phyloP scores from a whole-genome alignment of 2,329 filamentous ascomycete genomes.

The Cercospora zeae-maydis region DNA sequence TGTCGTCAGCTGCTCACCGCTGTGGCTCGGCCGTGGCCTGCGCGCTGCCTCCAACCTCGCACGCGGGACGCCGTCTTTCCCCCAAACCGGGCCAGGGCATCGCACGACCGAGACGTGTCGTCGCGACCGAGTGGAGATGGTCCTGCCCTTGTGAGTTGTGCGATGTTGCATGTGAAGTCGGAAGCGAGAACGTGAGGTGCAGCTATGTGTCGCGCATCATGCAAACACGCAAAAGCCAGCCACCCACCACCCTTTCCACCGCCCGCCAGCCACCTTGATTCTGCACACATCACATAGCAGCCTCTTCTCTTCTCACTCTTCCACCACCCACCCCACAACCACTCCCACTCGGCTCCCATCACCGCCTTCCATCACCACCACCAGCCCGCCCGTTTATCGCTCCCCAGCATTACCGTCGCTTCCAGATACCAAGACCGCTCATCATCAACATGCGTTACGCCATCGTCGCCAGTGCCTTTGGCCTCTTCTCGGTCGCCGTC shows the following conservation, averaged over 20 bases:
- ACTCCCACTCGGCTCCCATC: background rate
- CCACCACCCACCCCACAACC: background rate
- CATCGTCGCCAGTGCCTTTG: slow-evolving; percentile 26
- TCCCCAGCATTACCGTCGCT: slow-evolving; percentile 15
- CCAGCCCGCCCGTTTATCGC: background rate
- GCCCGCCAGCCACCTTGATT: background rate
- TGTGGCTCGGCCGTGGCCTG: background rate
- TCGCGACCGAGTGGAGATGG: background rate
- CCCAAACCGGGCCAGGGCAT: background rate
- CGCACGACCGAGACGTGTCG: background rate
- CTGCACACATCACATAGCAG: background rate
- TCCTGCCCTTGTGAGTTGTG: background rate
- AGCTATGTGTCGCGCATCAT: background rate
- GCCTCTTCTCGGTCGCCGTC: slow-evolving; percentile 25
- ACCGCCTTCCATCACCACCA: slow-evolving; percentile 2
- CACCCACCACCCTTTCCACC: background rate
- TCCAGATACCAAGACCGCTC: slow-evolving; percentile 11
- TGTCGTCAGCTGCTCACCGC: background rate
- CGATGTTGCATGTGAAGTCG: background rate
- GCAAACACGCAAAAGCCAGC: background rate
- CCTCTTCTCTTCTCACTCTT: background rate
- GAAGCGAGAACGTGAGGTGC: background rate
- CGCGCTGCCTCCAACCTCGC: background rate
- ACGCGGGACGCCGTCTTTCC: slow-evolving; percentile 1
- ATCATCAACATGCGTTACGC: slow-evolving; percentile 29